phyloP scores from a whole-genome alignment of 2,329 filamentous ascomycete species.

The Beauveria asiatica region DNA sequence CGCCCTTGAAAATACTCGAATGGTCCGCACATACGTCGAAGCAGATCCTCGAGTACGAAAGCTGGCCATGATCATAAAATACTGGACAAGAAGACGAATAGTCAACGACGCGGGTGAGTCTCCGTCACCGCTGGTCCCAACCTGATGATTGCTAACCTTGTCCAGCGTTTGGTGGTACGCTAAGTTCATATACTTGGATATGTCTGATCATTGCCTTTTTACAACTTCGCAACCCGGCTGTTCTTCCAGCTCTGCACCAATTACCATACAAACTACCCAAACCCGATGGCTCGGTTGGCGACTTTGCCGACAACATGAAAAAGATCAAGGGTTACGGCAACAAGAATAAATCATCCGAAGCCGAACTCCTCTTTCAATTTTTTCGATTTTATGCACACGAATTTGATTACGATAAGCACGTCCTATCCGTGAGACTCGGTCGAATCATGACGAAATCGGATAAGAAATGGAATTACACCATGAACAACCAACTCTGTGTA shows the following conservation, averaged over 20 bases:
- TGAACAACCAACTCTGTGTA: conserved; percentile 82
- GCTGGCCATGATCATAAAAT: conserved; percentile 92
- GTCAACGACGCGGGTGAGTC: conserved; percentile 89
- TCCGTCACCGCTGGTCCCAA: background rate
- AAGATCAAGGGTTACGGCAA: conserved; percentile 65
- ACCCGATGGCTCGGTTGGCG: conserved; percentile 58
- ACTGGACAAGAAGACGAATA: conserved; percentile 90
- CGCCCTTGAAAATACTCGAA: conserved; percentile 89
- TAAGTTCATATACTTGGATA: conserved; percentile 99
- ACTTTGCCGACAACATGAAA: conserved; percentile 81
- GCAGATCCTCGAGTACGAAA: conserved; percentile 85
- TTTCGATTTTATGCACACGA: conserved; percentile 93
- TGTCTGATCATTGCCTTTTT: conserved; percentile 96
- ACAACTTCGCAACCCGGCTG: conserved; percentile 74
- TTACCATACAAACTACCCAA: conserved; percentile 39
- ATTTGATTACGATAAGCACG: conserved; percentile 77
- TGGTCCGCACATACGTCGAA: conserved; percentile 96
- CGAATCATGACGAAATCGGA: conserved; percentile 70
- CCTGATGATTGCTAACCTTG: conserved; percentile 15
- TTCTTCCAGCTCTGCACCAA: conserved; percentile 80
- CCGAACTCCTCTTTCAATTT: conserved; percentile 87
- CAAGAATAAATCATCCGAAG: conserved; percentile 73
- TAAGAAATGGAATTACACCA: conserved; percentile 76
- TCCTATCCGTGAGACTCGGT: conserved; percentile 78
- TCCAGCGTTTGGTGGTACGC: conserved; percentile 78